Conservation (phyloP, 2,329 filamentous ascomycete genomes). For the Pestalotiopsis fici region DNA sequence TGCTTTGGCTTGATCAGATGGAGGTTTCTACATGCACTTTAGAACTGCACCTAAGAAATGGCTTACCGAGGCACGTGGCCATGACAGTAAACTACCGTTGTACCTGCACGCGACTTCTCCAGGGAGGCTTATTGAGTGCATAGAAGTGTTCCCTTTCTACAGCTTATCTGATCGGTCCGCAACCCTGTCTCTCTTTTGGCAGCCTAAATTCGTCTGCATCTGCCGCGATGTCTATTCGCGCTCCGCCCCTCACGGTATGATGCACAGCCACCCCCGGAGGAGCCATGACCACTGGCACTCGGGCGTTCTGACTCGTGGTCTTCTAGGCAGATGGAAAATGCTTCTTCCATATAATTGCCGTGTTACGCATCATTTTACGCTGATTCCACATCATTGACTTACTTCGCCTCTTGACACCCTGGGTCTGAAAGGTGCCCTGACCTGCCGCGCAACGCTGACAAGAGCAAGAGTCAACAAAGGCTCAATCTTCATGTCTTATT, state of each 20-base stretch:
- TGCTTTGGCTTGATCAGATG: too few relatives aligned
- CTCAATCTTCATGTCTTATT: too few relatives aligned
- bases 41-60: too few relatives aligned
- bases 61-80: too few relatives aligned
- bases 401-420: background rate
- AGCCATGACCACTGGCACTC: background rate
- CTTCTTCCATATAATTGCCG: background rate
- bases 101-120: too few relatives aligned
- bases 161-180: too few relatives aligned
- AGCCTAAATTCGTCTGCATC: background rate
- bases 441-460: background rate
- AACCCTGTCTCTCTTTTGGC: background rate
- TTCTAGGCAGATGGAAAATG: background rate
- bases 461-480: background rate
- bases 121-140: background rate
- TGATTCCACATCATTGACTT: background rate
- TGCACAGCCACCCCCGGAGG: background rate
- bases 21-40: too few relatives aligned
- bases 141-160: too few relatives aligned
- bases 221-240: background rate
- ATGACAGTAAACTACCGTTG: too few relatives aligned
- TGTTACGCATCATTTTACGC: background rate
- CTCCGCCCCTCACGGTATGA: background rate
- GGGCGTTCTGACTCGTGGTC: background rate
- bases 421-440: background rate